Evolutionary conservation across 805 yeast species (phyloP), one percentile per base, ranked within the genome.

Genomic region (Lipomyces yamadae): DNA sequence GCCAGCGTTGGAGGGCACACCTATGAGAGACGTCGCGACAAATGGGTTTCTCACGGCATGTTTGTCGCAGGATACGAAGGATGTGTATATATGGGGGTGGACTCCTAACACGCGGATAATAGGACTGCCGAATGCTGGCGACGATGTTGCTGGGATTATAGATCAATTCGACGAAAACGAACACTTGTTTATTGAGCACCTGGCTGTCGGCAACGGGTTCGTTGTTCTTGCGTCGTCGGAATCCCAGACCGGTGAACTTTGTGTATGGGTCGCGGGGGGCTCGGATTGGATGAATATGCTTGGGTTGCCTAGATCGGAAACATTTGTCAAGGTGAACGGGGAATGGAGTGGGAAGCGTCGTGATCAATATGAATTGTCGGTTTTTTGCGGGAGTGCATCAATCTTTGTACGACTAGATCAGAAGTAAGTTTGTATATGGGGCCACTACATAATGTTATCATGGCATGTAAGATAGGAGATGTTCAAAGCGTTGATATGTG

Each of bases 11-110:
- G 64, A 61, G 56, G 68, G 68, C n/a, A 54, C 57, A 15, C 55
- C 52, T 15, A 64, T 64, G 62, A 24, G 24, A 30, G 61, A 62
- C 4, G 48, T 64, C 15, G 65, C 65, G 8, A 50, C 59, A 8
- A 54, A 57, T 39, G 68, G 68, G 42, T 64, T 60, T 60, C 34
- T 62, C n/a, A 64, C 68, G 3, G 67, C 67, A 3, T 64, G 64
- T 32, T 37, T 64, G 24, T 64, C 67, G n/a, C 52, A 48, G 7
- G 67, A 64, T 10, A 64, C 63, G 4, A 45, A 39, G n/a, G 67
- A 64, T 45, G 56, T 64, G 32, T 64, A 64, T 48, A 54, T 64
- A 3, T 64, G 67, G 67, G 67, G 67, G 18, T 56, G 59, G 59
- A 34, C 37, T 18, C 48, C 29, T 3, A 56, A 30, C 42, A 33